These are phyloP conservation scores for Podospora fimiseda DNA, from an alignment of 495 filamentous ascomycete genomes.

Conservation along the genomic window DNA sequence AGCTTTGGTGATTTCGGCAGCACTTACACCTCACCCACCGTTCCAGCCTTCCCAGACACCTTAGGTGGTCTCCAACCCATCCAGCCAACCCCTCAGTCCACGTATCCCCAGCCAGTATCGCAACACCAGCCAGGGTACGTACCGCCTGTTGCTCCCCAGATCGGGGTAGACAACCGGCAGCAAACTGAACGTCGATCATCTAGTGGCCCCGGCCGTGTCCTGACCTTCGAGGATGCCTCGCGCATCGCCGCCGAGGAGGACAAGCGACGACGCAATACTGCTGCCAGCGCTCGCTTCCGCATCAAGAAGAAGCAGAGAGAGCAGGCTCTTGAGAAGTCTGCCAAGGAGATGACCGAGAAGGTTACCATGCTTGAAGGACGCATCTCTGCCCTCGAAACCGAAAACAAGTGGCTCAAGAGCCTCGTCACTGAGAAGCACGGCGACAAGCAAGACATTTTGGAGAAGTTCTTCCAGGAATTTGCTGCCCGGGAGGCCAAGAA, in stretches of 20 bases:
- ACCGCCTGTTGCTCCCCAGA: constrained; percentile 27
- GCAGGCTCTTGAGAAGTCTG: constrained; percentile 80
- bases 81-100: constrained; percentile 34
- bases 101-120: constrained; percentile 32
- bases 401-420: constrained; percentile 95
- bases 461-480: constrained; percentile 39
- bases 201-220: constrained; percentile 29
- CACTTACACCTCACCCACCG: constrained; percentile 42
- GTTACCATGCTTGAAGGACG: constrained; percentile 70
- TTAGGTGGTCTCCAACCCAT: constrained; percentile 43
- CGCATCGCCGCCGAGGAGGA: constrained; percentile 88
- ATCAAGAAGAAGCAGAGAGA: constrained; percentile 99
- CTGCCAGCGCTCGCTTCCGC: constrained; percentile 88
- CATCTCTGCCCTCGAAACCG: constrained; percentile 82
- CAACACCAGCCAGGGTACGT: constrained; percentile 39
- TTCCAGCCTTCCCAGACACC: constrained; percentile 38
- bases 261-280: constrained; percentile 93
- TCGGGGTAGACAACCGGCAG: constrained; percentile 50
- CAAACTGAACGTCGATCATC: constrained; percentile 26
- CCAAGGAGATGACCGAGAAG: constrained; percentile 87
- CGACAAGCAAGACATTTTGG: constrained; percentile 44
- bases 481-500: constrained; percentile 12
- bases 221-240: constrained; percentile 61
- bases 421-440: constrained; percentile 89
- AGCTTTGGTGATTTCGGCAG: constrained; percentile 41